Evolutionary conservation across 1,284 basidiomycete species (phyloP).

Genomic region (Ceratobasidium sp.): DNA sequence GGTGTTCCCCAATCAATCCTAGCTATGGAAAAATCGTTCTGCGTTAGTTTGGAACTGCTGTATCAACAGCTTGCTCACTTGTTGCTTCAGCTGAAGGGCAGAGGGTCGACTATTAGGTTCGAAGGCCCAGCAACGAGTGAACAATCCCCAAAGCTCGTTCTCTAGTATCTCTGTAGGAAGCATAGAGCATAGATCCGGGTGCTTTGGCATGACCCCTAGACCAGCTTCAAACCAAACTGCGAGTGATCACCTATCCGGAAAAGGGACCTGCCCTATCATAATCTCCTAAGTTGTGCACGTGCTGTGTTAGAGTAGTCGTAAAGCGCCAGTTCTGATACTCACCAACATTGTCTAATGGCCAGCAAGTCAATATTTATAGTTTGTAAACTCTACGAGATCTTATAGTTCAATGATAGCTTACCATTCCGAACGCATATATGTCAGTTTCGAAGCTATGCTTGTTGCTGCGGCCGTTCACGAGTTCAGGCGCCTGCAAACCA

Average conservation of each 20-base stretch:
- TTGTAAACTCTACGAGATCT: neutral
- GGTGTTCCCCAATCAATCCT: no score
- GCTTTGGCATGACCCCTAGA: neutral
- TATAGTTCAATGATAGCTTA: no score
- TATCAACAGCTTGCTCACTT: no score
- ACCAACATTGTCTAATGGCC: conserved; percentile 11
- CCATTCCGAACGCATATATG: conserved; percentile 44
- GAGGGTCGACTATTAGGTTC: conserved; percentile 12
- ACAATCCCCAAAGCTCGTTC: conserved; percentile 22
- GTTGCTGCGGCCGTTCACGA: neutral
- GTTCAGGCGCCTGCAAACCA: conserved; percentile 21
- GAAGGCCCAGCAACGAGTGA: conserved; percentile 11
- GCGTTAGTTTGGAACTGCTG: no score
- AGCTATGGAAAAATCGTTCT: no score
- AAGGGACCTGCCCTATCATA: conserved; percentile 9
- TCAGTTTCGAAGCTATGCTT: conserved; percentile 10
- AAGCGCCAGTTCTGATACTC: neutral
- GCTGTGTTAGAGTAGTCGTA: neutral
- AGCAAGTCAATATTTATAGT: no score
- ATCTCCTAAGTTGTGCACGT: conserved; percentile 11
- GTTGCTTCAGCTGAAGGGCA: no score
- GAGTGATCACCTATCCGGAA: neutral
- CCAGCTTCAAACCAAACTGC: neutral
- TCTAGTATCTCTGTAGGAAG: neutral
- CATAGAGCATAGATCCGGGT: neutral